These are phyloP conservation scores for Saccharomycopsis sp. DNA, from an alignment of 805 yeast genomes.

Conservation along the genomic window DNA sequence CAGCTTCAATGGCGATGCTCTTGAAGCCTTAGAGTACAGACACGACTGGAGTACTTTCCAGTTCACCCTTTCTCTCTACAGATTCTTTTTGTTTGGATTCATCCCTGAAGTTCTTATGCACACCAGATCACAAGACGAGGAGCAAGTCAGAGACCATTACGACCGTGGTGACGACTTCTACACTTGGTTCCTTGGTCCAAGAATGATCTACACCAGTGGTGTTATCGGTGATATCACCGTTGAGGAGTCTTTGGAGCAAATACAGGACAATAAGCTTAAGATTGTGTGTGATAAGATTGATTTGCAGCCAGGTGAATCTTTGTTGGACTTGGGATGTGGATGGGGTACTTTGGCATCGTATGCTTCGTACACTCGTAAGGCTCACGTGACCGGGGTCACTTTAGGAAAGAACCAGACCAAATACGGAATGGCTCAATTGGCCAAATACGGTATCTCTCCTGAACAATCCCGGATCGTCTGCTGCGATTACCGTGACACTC, in stretches of 20 bases:
- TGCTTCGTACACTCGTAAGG: slow-evolving; percentile 78
- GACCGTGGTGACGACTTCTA: slow-evolving; percentile 96
- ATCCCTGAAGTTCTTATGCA: slow-evolving; percentile 91
- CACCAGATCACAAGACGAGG: slow-evolving; percentile 91
- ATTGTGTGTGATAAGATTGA: slow-evolving; percentile 83
- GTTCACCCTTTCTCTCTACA: slow-evolving; percentile 71
- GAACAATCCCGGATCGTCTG: slow-evolving; percentile 75
- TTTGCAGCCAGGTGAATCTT: slow-evolving; percentile 61
- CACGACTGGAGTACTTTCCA: slow-evolving; percentile 87
- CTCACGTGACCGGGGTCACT: slow-evolving; percentile 83
- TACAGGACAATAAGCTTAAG: slow-evolving; percentile 87
- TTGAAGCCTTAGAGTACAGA: slow-evolving; percentile 78
- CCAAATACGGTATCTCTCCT: slow-evolving; percentile 57
- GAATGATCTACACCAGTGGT: slow-evolving; percentile 92
- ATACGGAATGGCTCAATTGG: slow-evolving; percentile 73
- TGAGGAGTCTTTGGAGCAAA: slow-evolving; percentile 68
- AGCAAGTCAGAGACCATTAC: slow-evolving; percentile 91
- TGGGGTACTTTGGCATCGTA: slow-evolving; percentile 91
- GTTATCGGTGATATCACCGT: slow-evolving; percentile 61
- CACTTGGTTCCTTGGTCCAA: slow-evolving; percentile 88
- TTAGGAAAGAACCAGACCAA: slow-evolving; percentile 86
- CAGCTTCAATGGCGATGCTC: slow-evolving; percentile 78
- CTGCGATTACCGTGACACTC: slow-evolving; percentile 87
- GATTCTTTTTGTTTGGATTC: slow-evolving; percentile 77
- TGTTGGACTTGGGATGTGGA: slow-evolving; percentile 89